Evolutionary conservation across 192 early-diverging fungal species (phyloP), one percentile per base, ranked within the genome.

Genomic region (Entomortierella parvispora): DNA sequence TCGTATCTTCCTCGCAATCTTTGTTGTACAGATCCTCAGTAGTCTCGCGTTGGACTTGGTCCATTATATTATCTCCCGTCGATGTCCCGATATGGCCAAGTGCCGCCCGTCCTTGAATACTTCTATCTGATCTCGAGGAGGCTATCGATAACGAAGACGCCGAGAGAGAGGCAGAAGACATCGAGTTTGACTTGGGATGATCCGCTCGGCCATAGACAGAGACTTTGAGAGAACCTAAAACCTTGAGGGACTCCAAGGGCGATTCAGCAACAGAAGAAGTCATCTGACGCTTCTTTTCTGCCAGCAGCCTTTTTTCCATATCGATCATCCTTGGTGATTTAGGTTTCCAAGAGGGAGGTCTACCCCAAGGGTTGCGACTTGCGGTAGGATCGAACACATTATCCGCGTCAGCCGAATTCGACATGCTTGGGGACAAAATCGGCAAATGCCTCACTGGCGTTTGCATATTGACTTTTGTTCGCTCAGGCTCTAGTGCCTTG

Each of bases 321-420:
- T 77, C 74, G 26, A 77, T 47, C 74, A 77, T 77, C 25, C 43
- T 32, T 1, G 74, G 74, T 29, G 65, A 63, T 10, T 59, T 63
- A 20, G 74, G 74, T 48, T 67, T 76, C 74, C 74, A 77, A 1
- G 74, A 77, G 2, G 74, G 74, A 20, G 74, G 74, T 15, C 74
- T 33, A n/a, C 74, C 74, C 74, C 74, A 77, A 14, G 66, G 74
- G 4, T 68, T 68, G 11, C 52, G 65, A 28, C 44, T 52, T 11
- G 56, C 26, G 1, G 37, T 64, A 3, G 48, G 7, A 43, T 52
- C 60, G 2, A 17, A 11, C 0, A n/a, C 25, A 17, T 65, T 10
- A 29, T 42, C 33, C 14, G 3, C 26, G 18, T 33, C 51, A 33
- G 37, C 23, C 12, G 34, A 51, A 17, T 12, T 47, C 17, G 44